Base-by-base conservation (phyloP, 2,329 filamentous ascomycete genomes). In the Microascus cirrosus region DNA sequence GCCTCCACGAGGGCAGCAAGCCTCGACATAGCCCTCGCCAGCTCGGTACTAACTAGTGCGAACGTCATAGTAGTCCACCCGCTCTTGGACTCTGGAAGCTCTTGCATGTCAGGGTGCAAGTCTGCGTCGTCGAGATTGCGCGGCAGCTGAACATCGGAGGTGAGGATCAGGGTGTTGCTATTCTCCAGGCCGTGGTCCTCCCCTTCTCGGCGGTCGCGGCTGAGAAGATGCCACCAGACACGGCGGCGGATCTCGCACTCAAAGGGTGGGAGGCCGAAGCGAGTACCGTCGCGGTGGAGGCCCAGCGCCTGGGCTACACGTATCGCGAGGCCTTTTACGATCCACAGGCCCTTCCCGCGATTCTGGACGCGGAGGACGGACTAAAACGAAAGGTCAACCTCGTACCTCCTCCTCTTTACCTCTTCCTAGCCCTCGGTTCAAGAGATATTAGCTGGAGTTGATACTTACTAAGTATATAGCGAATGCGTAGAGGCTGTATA, bases 231-330 rank as follows among this genome's bases (percentile, higher is more conserved):
- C 75, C 80, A 85, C 79, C 83, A 86, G 0, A 85, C 65, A 2
- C 84, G 74, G 24, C 83, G 74, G 42, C 83, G 73, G 68, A 85
- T 78, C 64, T 86, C 82, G 1, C 76, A 75, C 58, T 86, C 82
- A 59, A 81, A 84, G 0, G 80, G 77, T 0, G 76, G 72, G 4
- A 86, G 69, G 1, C 74, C 74, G 42, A 84, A 73, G 53, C 73
- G 68, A 3, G 71, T 69, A 12, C 75, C 74, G 56, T 85, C 82
- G 5, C 80, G 75, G 63, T 86, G 83, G 2, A 86, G 71, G 1
- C 83, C 83, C 62, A 85, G 75, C 2, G 79, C 77, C 62, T 83
- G 81, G 3, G 76, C 81, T 45, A 86, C 79, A 6, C 83, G 76
- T n/a, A 81, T 73, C 3, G 77, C 73, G 8, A 84, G 70, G 1